Evolutionary conservation across 345 rosid genomes (phyloP).

Genomic region (Sonneratia alba): DNA sequence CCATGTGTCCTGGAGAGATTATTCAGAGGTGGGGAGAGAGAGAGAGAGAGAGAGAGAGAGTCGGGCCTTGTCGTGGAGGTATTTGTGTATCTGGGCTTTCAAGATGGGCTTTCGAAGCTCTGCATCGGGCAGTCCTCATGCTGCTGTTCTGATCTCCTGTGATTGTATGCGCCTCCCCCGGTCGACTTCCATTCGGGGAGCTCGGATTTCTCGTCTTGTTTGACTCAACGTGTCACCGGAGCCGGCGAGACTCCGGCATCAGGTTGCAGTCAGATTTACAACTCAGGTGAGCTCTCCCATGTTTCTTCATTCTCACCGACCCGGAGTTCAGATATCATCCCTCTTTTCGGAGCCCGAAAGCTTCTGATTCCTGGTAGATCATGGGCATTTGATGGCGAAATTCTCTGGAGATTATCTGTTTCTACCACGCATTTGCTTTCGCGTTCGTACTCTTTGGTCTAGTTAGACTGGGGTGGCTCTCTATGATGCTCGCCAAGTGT

Average conservation of each 20-base stretch:
- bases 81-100: too few species aligned
- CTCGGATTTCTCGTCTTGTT: neutral
- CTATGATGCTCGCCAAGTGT: neutral
- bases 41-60: neutral
- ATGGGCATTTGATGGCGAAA: neutral
- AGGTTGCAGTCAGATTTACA: neutral
- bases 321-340: neutral
- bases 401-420: neutral
- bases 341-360: neutral
- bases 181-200: neutral
- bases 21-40: too few species aligned
- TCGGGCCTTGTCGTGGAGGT: neutral
- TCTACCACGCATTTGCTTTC: neutral
- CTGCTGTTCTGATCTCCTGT: neutral
- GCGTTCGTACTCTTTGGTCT: neutral
- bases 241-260: neutral
- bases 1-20: neutral
- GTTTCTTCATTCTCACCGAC: neutral
- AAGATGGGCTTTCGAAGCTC: neutral
- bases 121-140: neutral
- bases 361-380: neutral
- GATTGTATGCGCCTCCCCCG: neutral
- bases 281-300: neutral
- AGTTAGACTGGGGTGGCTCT: neutral
- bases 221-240: neutral